Conservation (phyloP, 2,329 filamentous ascomycete species). For the Aspergillus phoenicis region DNA sequence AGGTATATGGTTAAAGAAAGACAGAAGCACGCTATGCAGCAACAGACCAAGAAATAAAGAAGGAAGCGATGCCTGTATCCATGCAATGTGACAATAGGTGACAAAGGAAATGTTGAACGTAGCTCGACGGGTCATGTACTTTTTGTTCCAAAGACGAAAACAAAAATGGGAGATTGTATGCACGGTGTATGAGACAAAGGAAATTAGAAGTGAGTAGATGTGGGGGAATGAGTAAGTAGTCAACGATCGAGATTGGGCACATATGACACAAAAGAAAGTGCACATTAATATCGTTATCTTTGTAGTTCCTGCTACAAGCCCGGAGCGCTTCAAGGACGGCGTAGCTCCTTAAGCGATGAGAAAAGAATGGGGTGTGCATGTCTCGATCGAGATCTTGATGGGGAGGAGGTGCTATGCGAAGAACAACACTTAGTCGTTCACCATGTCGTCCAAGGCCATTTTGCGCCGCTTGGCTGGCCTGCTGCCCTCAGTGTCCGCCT, state of each 20-base stretch:
- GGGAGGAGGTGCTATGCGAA: background rate
- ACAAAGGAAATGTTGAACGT: conserved; percentile 1
- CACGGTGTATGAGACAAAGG: background rate
- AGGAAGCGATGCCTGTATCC: background rate
- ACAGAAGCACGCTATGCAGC: conserved; percentile 20
- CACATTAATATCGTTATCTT: conserved; percentile 25
- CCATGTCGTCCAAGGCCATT: conserved; percentile 46
- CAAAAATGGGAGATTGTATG: background rate
- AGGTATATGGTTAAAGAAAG: conserved; percentile 13
- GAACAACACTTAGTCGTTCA: conserved; percentile 35
- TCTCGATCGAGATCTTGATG: background rate
- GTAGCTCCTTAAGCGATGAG: background rate
- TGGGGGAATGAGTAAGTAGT: background rate
- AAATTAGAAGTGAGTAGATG: background rate
- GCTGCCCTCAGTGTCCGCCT: conserved; percentile 25
- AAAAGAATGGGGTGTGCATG: conserved; percentile 11
- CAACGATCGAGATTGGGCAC: conserved; percentile 12
- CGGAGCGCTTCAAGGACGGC: conserved; percentile 6
- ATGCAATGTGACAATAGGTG: conserved; percentile 3
- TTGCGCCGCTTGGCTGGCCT: conserved; percentile 41
- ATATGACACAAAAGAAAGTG: conserved; percentile 23
- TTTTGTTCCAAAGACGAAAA: background rate
- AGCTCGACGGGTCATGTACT: conserved; percentile 5
- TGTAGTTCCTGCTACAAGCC: conserved; percentile 28
- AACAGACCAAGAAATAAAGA: conserved; percentile 9